These are phyloP conservation scores for Fremontodendron californicum DNA, from an alignment of 345 rosid species.

Conservation along the genomic window DNA sequence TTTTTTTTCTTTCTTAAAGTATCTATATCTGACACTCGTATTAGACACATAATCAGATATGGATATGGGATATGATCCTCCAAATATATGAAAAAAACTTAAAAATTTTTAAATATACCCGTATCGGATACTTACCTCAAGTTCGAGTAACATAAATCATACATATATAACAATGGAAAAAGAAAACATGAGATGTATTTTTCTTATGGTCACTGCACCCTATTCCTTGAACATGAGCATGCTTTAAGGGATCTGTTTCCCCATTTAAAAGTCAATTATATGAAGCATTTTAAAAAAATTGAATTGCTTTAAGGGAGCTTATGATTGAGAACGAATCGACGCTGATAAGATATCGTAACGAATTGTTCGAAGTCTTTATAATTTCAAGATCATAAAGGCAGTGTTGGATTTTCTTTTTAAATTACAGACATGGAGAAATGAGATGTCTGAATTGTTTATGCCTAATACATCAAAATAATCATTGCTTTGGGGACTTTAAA, in stretches of 20 bases:
- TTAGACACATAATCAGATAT: too few relatives aligned
- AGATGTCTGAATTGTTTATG: too few relatives aligned
- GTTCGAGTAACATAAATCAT: too few relatives aligned
- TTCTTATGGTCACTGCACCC: slow-evolving; percentile 11
- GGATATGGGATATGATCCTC: too few relatives aligned
- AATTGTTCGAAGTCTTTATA: background rate
- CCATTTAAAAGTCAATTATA: background rate
- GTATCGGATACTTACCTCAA: too few relatives aligned
- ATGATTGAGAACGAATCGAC: slow-evolving; percentile 13
- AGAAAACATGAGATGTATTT: slow-evolving; percentile 2
- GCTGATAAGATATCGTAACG: background rate
- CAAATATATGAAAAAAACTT: too few relatives aligned
- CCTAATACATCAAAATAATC: background rate
- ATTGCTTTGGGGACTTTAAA: background rate
- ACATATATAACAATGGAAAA: background rate
- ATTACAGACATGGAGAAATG: too few relatives aligned
- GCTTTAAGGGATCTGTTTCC: slow-evolving; percentile 28
- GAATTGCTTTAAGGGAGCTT: background rate
- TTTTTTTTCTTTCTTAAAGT: too few relatives aligned
- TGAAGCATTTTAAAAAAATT: background rate
- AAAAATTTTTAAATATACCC: too few relatives aligned
- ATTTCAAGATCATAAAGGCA: background rate
- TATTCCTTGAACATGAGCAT: slow-evolving; percentile 31
- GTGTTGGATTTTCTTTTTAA: background rate
- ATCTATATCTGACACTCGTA: too few relatives aligned